Base-by-base conservation (phyloP, 2,329 filamentous ascomycete species). In the Mollisia scopiformis region DNA sequence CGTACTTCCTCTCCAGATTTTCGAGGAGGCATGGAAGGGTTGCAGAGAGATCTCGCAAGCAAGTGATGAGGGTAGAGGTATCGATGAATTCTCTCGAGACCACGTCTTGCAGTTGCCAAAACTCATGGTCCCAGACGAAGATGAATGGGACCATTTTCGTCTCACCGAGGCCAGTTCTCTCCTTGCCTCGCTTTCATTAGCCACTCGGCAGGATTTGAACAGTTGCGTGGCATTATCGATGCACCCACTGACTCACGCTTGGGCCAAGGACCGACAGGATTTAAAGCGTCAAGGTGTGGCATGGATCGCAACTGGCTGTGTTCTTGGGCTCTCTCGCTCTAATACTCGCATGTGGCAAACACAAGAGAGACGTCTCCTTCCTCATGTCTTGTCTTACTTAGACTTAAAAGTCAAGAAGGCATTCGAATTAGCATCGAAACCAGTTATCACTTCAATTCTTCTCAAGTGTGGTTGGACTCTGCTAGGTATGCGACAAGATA, bases 131-230 rank as follows among this genome's bases (percentile, higher is more conserved):
- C 30, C 28, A 23, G 60, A 68, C 27, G 54, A 49, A 1, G 62
- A 72, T 10, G 58, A 66, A 55, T 75, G 71, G 71, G 71, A 75
- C 25, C 47, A 62, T 37, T 68, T 66, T 54, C 71, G 69, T 59
- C 59, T 71, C 28, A 67, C 61, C 1, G 62, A 73, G 57, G 72
- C 73, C 16, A 63, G 62, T 31, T 58, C 61, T 63, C 33, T 68
- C 14, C 71, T 76, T 46, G 64, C 51, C 14, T 72, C 71, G 25
- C 69, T 74, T 57, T 72, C 70, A 5, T 62, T 75, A 19, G 63
- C 74, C 10, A 66, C 58, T 21, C 47, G 57, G 39, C 23, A 62
- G 1, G 35, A 62, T 16, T 1, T 57, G 25, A 35, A 66, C 16
- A 58, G 56, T 4, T 57, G 10, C 7, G 11, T 51, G 4, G 55